Percentiles rank a stretch among this genome's conserved stretches.
Conservation (phyloP, 805 yeast genomes). For the Kazachstania bromeliacearum region DNA sequence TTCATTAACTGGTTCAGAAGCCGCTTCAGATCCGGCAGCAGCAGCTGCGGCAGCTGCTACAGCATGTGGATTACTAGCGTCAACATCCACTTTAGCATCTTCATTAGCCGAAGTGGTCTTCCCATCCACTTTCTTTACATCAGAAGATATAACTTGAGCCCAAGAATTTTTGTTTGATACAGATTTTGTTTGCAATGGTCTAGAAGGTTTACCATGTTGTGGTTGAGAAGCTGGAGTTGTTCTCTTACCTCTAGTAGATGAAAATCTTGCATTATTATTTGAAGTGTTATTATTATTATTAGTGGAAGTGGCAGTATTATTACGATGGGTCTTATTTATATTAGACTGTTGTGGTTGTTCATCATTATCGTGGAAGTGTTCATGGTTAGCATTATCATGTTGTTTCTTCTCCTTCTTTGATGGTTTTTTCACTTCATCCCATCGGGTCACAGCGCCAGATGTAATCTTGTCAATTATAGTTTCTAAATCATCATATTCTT, state of each 20-base stretch:
- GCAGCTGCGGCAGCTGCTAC: constrained; percentile 9
- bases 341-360: constrained; percentile 6
- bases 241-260: constrained; percentile 1
- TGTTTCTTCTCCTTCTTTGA: constrained; percentile 45
- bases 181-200: constrained; percentile 17
- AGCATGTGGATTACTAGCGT: too few relatives aligned
- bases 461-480: constrained; percentile 79
- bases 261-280: constrained; percentile 5
- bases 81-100: too few relatives aligned
- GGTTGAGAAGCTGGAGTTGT: constrained; percentile 8
- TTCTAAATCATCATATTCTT: constrained; percentile 71
- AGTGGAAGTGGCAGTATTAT: constrained; percentile 1
- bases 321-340: constrained; percentile 1
- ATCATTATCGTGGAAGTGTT: constrained; percentile 15
- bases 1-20: constrained; percentile 4
- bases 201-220: too few relatives aligned
- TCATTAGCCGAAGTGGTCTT: constrained; percentile 9
- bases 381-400: constrained; percentile 6
- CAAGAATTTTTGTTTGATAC: constrained; percentile 28
- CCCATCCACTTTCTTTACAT: constrained; percentile 7
- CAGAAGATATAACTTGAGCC: constrained; percentile 29
- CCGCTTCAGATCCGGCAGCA: constrained; percentile 5
- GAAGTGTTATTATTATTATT: neutral
- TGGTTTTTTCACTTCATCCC: constrained; percentile 83
- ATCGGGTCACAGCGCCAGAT: constrained; percentile 79